Percentiles rank a stretch among this genome's conserved stretches.
These are phyloP conservation scores for Peltaster fructicola DNA, from an alignment of 2,329 filamentous ascomycete species.

Conservation along the genomic window DNA sequence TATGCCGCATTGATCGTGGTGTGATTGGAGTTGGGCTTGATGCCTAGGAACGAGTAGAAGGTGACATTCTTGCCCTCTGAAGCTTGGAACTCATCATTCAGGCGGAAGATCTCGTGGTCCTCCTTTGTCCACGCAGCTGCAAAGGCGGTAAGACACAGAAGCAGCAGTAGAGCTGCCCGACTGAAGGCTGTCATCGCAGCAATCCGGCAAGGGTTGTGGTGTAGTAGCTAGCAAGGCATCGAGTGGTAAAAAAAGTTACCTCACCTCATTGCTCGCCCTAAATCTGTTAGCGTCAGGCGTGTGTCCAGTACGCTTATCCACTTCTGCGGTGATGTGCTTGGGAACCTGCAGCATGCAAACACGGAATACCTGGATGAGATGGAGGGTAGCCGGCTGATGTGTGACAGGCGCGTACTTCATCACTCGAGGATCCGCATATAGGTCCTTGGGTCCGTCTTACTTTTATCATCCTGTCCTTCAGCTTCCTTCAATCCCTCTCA, in stretches of 20 bases:
- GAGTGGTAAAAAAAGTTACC: neutral
- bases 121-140: slow-evolving; percentile 70
- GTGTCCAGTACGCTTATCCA: neutral
- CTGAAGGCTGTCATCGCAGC: slow-evolving; percentile 50
- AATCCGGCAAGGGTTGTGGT: slow-evolving; percentile 1
- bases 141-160: slow-evolving; percentile 49
- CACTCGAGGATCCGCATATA: too few species aligned
- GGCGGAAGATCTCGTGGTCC: slow-evolving; percentile 97
- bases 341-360: neutral
- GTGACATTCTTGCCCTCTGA: slow-evolving; percentile 62
- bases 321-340: neutral
- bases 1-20: slow-evolving; percentile 91
- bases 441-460: too few species aligned
- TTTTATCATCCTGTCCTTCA: too few species aligned
- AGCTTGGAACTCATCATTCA: slow-evolving; percentile 67
- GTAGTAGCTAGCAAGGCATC: neutral
- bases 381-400: too few species aligned
- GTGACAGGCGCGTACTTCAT: too few species aligned
- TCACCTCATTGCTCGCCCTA: neutral
- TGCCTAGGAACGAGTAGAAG: slow-evolving; percentile 85
- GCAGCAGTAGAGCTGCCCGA: slow-evolving; percentile 48
- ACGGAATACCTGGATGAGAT: too few species aligned
- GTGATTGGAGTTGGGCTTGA: slow-evolving; percentile 53
- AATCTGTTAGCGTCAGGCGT: neutral
- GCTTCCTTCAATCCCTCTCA: too few species aligned